These are phyloP conservation scores for Tardiomyces depauwii DNA, from an alignment of 1,139 yeast species.

Conservation along the genomic window DNA sequence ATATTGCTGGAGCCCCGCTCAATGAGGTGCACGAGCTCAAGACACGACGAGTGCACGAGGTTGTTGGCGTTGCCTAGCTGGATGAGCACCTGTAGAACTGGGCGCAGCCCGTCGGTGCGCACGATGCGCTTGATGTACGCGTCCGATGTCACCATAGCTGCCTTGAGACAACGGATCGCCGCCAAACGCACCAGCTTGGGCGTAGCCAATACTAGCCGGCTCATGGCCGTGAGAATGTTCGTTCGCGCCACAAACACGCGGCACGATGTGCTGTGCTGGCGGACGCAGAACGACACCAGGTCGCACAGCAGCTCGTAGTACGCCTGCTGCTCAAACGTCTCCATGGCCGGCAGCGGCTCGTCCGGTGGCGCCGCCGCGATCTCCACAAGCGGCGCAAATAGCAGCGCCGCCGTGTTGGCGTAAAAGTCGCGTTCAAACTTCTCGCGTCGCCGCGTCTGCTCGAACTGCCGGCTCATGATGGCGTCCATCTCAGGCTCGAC, in stretches of 20 bases:
- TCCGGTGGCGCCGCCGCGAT: background rate
- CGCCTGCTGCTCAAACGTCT: slow-evolving; percentile 25
- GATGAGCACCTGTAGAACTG: slow-evolving; percentile 40
- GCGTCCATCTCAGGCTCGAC: background rate
- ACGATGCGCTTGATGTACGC: slow-evolving; percentile 47
- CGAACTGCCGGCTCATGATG: slow-evolving; percentile 3
- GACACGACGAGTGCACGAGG: slow-evolving; percentile 63
- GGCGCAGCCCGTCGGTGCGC: slow-evolving; percentile 40
- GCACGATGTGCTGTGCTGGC: slow-evolving; percentile 46
- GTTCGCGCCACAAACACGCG: slow-evolving; percentile 51
- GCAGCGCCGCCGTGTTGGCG: slow-evolving; percentile 11
- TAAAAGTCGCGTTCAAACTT: slow-evolving; percentile 14
- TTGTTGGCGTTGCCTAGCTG: slow-evolving; percentile 41
- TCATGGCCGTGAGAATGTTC: slow-evolving; percentile 43
- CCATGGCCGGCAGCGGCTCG: background rate
- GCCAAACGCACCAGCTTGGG: slow-evolving; percentile 47
- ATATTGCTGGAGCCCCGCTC: background rate
- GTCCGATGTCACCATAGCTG: slow-evolving; percentile 36
- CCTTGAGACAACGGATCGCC: slow-evolving; percentile 28
- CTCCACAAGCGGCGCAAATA: slow-evolving; percentile 11
- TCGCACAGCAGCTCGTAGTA: slow-evolving; percentile 59
- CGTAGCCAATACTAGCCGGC: slow-evolving; percentile 31
- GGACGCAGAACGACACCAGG: slow-evolving; percentile 51
- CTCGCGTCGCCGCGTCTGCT: slow-evolving; percentile 8
- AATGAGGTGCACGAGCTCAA: slow-evolving; percentile 42